phyloP scores from a whole-genome alignment of 768 basidiomycete genomes.

The Suillus subalutaceus region DNA sequence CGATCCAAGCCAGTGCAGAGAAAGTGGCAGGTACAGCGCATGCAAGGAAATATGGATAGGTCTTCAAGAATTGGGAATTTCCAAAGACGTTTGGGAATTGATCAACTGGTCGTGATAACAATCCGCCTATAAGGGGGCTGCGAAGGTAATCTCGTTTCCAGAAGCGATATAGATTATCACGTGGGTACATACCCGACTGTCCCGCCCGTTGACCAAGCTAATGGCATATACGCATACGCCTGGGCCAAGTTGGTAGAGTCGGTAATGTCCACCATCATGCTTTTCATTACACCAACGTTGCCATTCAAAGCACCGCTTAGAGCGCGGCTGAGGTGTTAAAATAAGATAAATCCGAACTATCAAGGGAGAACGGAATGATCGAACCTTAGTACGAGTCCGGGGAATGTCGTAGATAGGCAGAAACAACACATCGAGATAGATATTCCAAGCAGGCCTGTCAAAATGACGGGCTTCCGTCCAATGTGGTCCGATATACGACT shows the following conservation, averaged over 20 bases:
- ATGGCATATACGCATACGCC: slow-evolving; percentile 70
- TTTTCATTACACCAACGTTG: slow-evolving; percentile 73
- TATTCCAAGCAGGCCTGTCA: slow-evolving; percentile 66
- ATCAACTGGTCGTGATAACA: slow-evolving; percentile 67
- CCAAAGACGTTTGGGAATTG: slow-evolving; percentile 65
- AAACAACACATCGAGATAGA: slow-evolving; percentile 74
- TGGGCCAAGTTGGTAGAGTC: slow-evolving; percentile 69
- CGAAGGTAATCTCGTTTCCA: background rate
- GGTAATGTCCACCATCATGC: slow-evolving; percentile 74
- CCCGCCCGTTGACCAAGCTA: slow-evolving; percentile 47
- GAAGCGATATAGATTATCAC: background rate
- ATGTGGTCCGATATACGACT: slow-evolving; percentile 70
- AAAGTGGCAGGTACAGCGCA: slow-evolving; percentile 70
- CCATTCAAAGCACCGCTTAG: slow-evolving; percentile 74
- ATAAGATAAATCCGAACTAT: background rate
- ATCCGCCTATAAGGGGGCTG: slow-evolving; percentile 72
- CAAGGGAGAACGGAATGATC: background rate
- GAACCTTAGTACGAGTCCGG: slow-evolving; percentile 57
- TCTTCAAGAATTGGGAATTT: slow-evolving; percentile 54
- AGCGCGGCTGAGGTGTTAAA: slow-evolving; percentile 49
- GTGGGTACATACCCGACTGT: slow-evolving; percentile 44
- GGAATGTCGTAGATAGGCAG: slow-evolving; percentile 72
- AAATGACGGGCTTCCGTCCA: slow-evolving; percentile 76
- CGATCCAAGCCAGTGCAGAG: slow-evolving; percentile 52
- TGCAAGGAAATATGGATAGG: slow-evolving; percentile 76